Evolutionary conservation across 305 asterid genomes (phyloP).

Genomic region (Coffea humblotiana): DNA sequence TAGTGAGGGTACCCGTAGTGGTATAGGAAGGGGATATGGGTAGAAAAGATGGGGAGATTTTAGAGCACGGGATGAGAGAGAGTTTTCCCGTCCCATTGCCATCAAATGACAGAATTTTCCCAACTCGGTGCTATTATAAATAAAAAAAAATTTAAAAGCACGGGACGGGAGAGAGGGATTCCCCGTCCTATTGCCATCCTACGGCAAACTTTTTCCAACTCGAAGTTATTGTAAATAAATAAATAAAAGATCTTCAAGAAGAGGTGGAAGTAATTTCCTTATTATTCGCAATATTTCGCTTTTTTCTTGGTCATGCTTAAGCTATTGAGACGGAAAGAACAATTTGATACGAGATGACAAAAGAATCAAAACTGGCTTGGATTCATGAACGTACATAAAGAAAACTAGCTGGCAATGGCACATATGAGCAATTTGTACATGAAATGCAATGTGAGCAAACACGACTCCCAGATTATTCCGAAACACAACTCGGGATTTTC

Average conservation of each 20-base stretch:
- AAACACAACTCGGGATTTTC: background rate
- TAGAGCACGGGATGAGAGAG: too few relatives aligned
- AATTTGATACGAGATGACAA: too few relatives aligned
- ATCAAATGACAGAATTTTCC: too few relatives aligned
- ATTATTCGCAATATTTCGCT: background rate
- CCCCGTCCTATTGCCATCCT: too few relatives aligned
- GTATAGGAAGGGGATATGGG: too few relatives aligned
- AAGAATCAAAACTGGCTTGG: background rate
- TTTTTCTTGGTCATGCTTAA: background rate
- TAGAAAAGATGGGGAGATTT: too few relatives aligned
- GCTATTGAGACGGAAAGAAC: too few relatives aligned
- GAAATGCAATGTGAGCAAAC: background rate
- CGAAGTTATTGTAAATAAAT: background rate
- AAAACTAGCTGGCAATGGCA: background rate
- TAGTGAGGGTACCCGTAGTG: too few relatives aligned
- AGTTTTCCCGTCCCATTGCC: too few relatives aligned
- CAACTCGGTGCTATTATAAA: too few relatives aligned
- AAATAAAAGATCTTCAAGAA: background rate
- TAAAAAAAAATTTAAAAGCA: too few relatives aligned
- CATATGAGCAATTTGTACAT: background rate
- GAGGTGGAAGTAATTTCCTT: background rate
- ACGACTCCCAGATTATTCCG: slow-evolving; percentile 1
- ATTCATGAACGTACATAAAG: background rate
- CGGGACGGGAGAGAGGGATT: too few relatives aligned
- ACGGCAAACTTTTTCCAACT: background rate